Conservation (phyloP, 108 stramenopile species). For the Skeletonema potamos region DNA sequence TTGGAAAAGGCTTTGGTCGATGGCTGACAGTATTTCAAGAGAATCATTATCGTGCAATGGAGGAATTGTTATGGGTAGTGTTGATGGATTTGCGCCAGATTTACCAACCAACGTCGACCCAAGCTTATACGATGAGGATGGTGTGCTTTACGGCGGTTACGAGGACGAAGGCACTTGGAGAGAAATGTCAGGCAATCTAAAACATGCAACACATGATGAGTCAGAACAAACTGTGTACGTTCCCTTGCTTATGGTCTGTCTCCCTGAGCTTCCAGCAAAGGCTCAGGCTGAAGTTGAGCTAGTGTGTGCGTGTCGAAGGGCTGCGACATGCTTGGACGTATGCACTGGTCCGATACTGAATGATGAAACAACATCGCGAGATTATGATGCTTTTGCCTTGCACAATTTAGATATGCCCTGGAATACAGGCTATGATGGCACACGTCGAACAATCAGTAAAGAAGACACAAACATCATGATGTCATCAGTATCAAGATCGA, state of each 20-base stretch:
- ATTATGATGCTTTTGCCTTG: background rate
- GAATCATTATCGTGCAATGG: slow-evolving; percentile 56
- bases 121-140: slow-evolving; percentile 40
- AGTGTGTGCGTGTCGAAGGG: slow-evolving; percentile 57
- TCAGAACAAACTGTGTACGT: slow-evolving; percentile 7
- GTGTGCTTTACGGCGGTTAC: slow-evolving; percentile 70
- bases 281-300: slow-evolving; percentile 79
- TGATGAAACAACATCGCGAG: background rate
- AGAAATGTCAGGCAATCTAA: slow-evolving; percentile 48
- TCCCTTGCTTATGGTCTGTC: slow-evolving; percentile 71
- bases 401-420: slow-evolving; percentile 16
- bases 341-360: slow-evolving; percentile 8
- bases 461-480: slow-evolving; percentile 4
- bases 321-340: slow-evolving; percentile 48
- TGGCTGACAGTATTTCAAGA: slow-evolving; percentile 42
- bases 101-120: slow-evolving; percentile 16
- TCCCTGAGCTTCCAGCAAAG: slow-evolving; percentile 82
- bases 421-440: slow-evolving; percentile 60
- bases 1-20: slow-evolving; percentile 30
- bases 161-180: slow-evolving; percentile 84
- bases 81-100: slow-evolving; percentile 50
- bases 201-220: background rate
- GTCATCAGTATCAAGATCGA: slow-evolving; percentile 42
- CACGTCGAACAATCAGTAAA: background rate
- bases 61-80: slow-evolving; percentile 56